These are phyloP conservation scores for Sclerotinia borealis DNA, from an alignment of 2,329 filamentous ascomycete genomes.

Conservation along the genomic window DNA sequence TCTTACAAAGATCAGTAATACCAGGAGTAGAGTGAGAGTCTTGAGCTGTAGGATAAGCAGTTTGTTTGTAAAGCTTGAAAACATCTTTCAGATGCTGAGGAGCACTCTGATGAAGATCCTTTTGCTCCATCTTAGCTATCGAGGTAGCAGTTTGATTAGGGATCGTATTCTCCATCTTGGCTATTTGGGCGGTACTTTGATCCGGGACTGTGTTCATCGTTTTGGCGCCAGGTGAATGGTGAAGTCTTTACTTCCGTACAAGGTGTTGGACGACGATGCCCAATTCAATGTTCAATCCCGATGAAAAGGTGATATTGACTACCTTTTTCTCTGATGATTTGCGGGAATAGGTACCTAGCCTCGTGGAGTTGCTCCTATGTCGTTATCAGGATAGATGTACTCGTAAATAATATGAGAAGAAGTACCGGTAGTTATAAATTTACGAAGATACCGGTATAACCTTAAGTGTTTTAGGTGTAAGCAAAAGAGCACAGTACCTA, in stretches of 20 bases:
- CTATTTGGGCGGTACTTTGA: neutral
- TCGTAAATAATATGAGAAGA: too few relatives aligned
- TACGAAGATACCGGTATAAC: too few relatives aligned
- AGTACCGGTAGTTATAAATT: too few relatives aligned
- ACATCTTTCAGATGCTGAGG: constrained; percentile 61
- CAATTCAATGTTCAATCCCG: too few relatives aligned
- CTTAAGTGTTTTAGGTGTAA: too few relatives aligned
- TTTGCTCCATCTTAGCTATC: constrained; percentile 18
- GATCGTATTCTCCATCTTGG: neutral
- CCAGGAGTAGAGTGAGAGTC: neutral
- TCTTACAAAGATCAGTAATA: neutral
- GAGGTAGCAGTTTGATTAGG: neutral
- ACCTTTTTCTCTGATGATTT: too few relatives aligned
- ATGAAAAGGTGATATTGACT: too few relatives aligned
- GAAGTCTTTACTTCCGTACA: neutral
- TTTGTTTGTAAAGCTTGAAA: constrained; percentile 59
- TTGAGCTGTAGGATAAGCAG: neutral
- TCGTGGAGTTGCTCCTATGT: neutral
- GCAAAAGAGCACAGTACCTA: too few relatives aligned
- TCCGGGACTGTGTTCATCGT: neutral
- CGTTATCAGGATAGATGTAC: too few relatives aligned
- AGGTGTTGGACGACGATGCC: neutral
- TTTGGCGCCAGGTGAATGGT: neutral
- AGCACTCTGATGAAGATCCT: constrained; percentile 75
- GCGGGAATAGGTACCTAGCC: neutral